Conservation (phyloP, 805 yeast genomes). For the Saturnispora zaruensis region DNA sequence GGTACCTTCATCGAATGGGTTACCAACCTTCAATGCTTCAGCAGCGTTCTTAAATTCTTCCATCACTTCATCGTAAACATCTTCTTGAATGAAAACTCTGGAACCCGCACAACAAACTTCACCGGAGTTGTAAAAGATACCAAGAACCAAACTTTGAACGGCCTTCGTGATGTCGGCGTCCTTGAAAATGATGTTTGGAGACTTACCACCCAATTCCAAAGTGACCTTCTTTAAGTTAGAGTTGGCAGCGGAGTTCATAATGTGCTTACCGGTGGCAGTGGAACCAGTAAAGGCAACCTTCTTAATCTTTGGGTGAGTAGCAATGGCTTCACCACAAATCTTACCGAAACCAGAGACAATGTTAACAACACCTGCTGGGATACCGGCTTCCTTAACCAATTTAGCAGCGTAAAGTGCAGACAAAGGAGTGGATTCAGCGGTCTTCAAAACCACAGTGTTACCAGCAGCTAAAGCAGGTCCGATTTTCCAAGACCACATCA, state of each 20-base stretch:
- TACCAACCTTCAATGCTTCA: constrained; percentile 58
- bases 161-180: constrained; percentile 54
- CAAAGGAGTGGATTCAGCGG: constrained; percentile 89
- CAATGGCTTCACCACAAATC: constrained; percentile 62
- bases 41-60: constrained; percentile 49
- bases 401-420: constrained; percentile 59
- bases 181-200: constrained; percentile 65
- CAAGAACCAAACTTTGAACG: constrained; percentile 44
- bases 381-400: constrained; percentile 57
- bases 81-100: constrained; percentile 68
- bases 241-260: constrained; percentile 61
- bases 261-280: constrained; percentile 63
- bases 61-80: constrained; percentile 54
- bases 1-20: constrained; percentile 59
- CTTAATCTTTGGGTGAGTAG: constrained; percentile 59
- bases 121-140: constrained; percentile 75
- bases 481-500: constrained; percentile 91
- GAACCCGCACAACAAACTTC: constrained; percentile 82
- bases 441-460: constrained; percentile 78
- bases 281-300: constrained; percentile 81
- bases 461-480: constrained; percentile 92
- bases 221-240: constrained; percentile 65
- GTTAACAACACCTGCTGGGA: constrained; percentile 70
- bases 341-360: constrained; percentile 70
- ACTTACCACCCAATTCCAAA: constrained; percentile 77